Conservation (phyloP, 345 rosid genomes). For the Pugionium cornutum region DNA sequence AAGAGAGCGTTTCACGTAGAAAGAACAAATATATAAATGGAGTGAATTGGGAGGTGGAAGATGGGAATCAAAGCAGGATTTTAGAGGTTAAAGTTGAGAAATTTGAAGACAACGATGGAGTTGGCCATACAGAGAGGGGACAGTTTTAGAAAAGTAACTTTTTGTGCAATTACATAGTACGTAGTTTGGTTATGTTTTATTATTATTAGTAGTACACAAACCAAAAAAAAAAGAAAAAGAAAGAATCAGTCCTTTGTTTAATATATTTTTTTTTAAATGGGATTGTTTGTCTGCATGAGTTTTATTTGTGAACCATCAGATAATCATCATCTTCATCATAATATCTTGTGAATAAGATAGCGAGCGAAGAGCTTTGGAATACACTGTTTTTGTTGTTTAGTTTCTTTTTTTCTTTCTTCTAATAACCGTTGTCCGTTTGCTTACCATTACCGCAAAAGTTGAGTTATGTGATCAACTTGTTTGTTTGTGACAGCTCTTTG, state of each 20-base stretch:
- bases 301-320: slow-evolving; percentile 26
- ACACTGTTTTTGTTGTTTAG: background rate
- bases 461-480: no score
- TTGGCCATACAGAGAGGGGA: slow-evolving; percentile 34
- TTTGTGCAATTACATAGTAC: slow-evolving; percentile 39
- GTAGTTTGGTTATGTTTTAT: slow-evolving; percentile 34
- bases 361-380: slow-evolving; percentile 1
- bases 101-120: slow-evolving; percentile 8
- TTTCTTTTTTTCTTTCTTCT: background rate
- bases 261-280: slow-evolving; percentile 14
- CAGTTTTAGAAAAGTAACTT: slow-evolving; percentile 37
- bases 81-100: slow-evolving; percentile 25
- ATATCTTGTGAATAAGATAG: slow-evolving; percentile 27
- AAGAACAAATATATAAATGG: background rate
- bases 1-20: slow-evolving; percentile 56
- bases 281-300: slow-evolving; percentile 31
- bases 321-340: slow-evolving; percentile 18
- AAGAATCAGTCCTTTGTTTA: slow-evolving; percentile 31
- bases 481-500: no score
- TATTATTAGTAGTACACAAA: slow-evolving; percentile 28
- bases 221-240: slow-evolving; percentile 7
- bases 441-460: no score
- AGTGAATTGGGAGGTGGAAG: slow-evolving; percentile 25
- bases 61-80: slow-evolving; percentile 23
- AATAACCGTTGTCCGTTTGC: no score